Evolutionary conservation across 257 asterid species (phyloP).

Genomic region (Jaltomata sinuosa): DNA sequence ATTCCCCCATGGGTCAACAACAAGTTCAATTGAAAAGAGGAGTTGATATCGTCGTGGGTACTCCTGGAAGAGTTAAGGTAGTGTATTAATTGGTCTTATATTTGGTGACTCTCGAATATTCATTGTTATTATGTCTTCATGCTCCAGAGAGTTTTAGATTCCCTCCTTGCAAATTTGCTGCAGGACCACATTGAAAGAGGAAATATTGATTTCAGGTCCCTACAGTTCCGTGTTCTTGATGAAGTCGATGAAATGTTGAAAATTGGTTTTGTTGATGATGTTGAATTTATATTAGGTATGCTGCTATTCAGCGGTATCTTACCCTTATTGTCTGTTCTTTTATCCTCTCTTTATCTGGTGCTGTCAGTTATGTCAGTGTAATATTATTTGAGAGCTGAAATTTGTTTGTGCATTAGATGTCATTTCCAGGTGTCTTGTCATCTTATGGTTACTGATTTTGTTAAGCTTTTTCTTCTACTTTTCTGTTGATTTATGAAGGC

Average conservation of each 20-base stretch:
- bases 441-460: neutral
- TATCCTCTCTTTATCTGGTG: neutral
- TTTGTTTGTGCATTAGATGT: neutral
- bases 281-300: constrained; percentile 88
- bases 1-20: constrained; percentile 64
- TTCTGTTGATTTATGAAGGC: constrained; percentile 22
- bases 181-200: constrained; percentile 90
- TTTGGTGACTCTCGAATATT: neutral
- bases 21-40: constrained; percentile 57
- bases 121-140: neutral
- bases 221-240: constrained; percentile 89
- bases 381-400: neutral
- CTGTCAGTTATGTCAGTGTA: neutral
- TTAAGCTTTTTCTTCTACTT: neutral
- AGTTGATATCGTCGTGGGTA: constrained; percentile 79
- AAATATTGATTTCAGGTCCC: constrained; percentile 61
- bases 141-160: neutral
- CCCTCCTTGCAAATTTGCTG: neutral
- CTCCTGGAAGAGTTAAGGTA: constrained; percentile 96
- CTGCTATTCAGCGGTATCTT: neutral
- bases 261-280: constrained; percentile 99
- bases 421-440: neutral
- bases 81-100: neutral
- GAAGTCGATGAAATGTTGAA: constrained; percentile 99
- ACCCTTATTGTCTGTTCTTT: neutral